A percentile compares a stretch with the other conserved stretches of the same genome.
Conservation (phyloP, 805 yeast species). For the Kodamaea sagamina region DNA sequence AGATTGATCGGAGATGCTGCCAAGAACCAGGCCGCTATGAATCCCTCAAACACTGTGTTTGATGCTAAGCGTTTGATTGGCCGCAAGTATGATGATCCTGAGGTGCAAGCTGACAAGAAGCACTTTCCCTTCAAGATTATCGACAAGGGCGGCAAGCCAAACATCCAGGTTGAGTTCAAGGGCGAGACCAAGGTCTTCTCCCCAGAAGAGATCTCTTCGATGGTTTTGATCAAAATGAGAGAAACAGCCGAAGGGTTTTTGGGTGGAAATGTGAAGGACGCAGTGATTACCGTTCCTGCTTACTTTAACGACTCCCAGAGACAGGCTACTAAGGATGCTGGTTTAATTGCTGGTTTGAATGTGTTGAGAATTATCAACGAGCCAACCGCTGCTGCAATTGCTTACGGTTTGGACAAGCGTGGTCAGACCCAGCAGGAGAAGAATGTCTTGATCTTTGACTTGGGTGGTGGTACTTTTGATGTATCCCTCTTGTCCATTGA, state of each 20-base stretch:
- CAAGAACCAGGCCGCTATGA: constrained; percentile 97
- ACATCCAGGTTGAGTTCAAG: constrained; percentile 81
- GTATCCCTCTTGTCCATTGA: constrained; percentile 85
- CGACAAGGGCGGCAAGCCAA: constrained; percentile 82
- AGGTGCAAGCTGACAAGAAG: constrained; percentile 75
- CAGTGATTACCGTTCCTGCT: constrained; percentile 47
- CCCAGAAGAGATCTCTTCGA: constrained; percentile 93
- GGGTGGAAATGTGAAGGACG: constrained; percentile 72
- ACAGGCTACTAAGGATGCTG: constrained; percentile 48
- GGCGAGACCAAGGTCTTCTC: constrained; percentile 86
- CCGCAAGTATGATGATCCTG: constrained; percentile 73
- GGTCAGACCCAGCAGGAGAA: constrained; percentile 62
- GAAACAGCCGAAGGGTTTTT: constrained; percentile 90
- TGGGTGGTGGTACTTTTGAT: constrained; percentile 98
- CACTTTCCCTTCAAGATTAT: constrained; percentile 87
- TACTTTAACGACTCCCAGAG: constrained; percentile 47
- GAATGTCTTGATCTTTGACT: constrained; percentile 87
- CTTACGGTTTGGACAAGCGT: constrained; percentile 52
- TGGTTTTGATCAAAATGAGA: constrained; percentile 91
- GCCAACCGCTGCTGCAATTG: constrained; percentile 50
- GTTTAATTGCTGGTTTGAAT: constrained; percentile 48
- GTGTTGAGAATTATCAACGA: constrained; percentile 47
- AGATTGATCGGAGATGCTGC: constrained; percentile 97
- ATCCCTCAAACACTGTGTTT: constrained; percentile 89
- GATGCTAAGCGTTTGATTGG: constrained; percentile 96